Evolutionary conservation across 1,139 yeast genomes (phyloP).

Genomic region (Geotrichum bryndzae): DNA sequence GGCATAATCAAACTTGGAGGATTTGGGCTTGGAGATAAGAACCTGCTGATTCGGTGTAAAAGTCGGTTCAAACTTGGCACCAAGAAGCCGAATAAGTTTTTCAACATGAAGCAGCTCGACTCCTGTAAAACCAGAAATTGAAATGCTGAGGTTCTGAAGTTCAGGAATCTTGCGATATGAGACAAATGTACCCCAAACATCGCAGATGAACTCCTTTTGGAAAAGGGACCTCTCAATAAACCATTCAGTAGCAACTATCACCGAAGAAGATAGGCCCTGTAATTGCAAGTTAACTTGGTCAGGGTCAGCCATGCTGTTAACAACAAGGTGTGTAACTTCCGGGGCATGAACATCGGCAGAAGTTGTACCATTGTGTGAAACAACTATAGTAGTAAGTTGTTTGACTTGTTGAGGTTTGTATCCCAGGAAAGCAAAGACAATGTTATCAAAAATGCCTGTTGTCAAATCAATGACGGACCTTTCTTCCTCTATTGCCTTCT

Average conservation of each 20-base stretch:
- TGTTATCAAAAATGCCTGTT: constrained; percentile 24
- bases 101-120: constrained; percentile 72
- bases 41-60: constrained; percentile 56
- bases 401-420: constrained; percentile 24
- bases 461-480: not conserved
- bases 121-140: constrained; percentile 78
- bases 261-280: constrained; percentile 10
- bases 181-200: constrained; percentile 70
- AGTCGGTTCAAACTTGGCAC: constrained; percentile 46
- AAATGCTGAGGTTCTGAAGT: constrained; percentile 43
- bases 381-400: constrained; percentile 35
- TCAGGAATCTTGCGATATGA: constrained; percentile 38
- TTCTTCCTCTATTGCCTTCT: not conserved
- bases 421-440: constrained; percentile 24
- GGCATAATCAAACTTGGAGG: constrained; percentile 45
- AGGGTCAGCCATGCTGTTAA: constrained; percentile 28
- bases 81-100: constrained; percentile 47
- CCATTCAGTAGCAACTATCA: constrained; percentile 57
- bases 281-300: constrained; percentile 11
- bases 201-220: constrained; percentile 49
- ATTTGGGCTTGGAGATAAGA: constrained; percentile 52
- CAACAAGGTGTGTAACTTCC: constrained; percentile 23
- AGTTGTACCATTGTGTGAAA: constrained; percentile 33
- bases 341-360: constrained; percentile 2
- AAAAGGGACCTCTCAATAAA: constrained; percentile 72